Base-by-base conservation (phyloP, 2,329 filamentous ascomycete species). In the Hymenoscyphus repandus region DNA sequence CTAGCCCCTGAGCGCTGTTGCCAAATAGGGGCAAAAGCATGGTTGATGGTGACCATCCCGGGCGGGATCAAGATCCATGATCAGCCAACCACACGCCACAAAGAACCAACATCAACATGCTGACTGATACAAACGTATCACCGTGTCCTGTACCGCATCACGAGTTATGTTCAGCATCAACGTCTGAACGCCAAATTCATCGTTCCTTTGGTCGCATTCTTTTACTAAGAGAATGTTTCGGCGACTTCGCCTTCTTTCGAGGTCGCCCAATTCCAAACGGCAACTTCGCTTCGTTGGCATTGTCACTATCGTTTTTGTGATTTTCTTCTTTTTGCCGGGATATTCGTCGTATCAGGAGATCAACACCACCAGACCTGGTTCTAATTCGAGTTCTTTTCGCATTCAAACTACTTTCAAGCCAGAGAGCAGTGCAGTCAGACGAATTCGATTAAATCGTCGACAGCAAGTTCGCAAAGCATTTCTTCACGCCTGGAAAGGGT, bases 401-500 rank as follows among this genome's bases (percentile, higher is more conserved):
- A 43, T 43, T 9, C 40, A 43, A 43, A 31, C 32, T 15, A 9
- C 40, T 30, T 43, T 43, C 12, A n/a, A 11, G 13, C 9, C n/a
- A 15, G 40, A 43, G 22, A 31, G 18, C 13, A 43, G 27, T 15
- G 40, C 20, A 10, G 40, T 30, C 40, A 43, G 32, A 30, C 30
- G 18, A 10, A 43, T 43, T 10, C 40, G 40, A 15, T 31, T 43
- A 9, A 20, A 31, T 9, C 40, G 40, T 17, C 27, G 30, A 15
- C 13, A 43, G 30, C 30, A 43, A 30, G 40, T 43, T 13, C 27
- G 27, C 3, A 47, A 52, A 2, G 56, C 54, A 18, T 62, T 56
- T 37, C 34, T 45, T 32, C 51, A 59, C 48, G 50, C 54, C 0
- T 96, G 91, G 91, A 70, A 74, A 2, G 88, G 86, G 18, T 97